Base-by-base conservation (phyloP, 2,329 filamentous ascomycete species). In the Berkeleyomyces basicola region DNA sequence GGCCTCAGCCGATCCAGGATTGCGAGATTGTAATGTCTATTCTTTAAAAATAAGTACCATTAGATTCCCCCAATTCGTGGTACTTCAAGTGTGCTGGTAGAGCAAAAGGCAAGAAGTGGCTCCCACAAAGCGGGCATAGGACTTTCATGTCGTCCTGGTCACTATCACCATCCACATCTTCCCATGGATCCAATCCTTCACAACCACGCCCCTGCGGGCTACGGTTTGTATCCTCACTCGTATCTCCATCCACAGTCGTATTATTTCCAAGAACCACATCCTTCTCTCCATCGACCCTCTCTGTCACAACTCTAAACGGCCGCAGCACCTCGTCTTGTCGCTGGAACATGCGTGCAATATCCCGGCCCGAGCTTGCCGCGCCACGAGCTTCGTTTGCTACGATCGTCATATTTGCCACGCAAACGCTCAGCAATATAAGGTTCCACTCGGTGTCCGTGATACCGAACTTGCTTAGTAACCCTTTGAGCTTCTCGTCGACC, bases 281-380 rank as follows among this genome's bases (percentile, higher is more conserved):
- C 4, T 62, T 69, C 57, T 79, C 77, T n/a, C 23, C 23, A 23
- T 23, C 23, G 23, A 23, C 23, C 23, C 23, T 23, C 23, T 23
- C 23, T 23, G 1, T 23, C 23, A 66, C 53, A 11, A 84, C 77
- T 59, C 75, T 83, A 75, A 86, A 91, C 59, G 87, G 83, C 65
- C 79, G 82, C 62, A 90, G 74, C 39, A 83, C 79, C 53, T 82
- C 79, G 59, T 88, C 84, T 70, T 95, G 90, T 62, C 78, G 79
- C 68, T 77, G 83, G 71, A 96, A 95, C 90, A 96, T 95, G 69
- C 77, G 81, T 0, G 80, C 80, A 67, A 96, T 96, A 69, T 96
- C 85, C 66, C 87, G 79, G 0, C 88, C 88, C n/a, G 74, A 76
- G 39, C 79, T 80, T 7, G 75, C 73, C 64, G 77, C 74, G 5